Percentiles rank a stretch among this genome's conserved stretches.
Evolutionary conservation across 108 stramenopile genomes (phyloP).

Genomic region (Skeletonema menzelii): DNA sequence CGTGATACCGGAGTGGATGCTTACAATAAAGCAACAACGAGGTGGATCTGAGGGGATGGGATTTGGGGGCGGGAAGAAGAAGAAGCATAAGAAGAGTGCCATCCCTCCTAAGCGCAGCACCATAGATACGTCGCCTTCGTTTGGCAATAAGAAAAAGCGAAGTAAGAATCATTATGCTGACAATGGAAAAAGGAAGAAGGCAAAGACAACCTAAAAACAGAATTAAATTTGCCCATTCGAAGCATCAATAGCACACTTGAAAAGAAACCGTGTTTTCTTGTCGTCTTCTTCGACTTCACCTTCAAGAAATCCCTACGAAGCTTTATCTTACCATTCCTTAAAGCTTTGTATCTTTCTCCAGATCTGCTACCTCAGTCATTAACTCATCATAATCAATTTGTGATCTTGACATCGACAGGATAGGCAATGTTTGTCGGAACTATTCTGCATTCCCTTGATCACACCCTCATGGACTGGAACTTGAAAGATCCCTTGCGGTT

Average conservation of each 20-base stretch:
- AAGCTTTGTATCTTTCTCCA: neutral
- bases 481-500: too few species aligned
- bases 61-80: neutral
- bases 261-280: neutral
- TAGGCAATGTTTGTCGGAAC: too few species aligned
- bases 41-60: neutral
- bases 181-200: neutral
- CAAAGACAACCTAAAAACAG: neutral
- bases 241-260: neutral
- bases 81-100: neutral
- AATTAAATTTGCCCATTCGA: neutral
- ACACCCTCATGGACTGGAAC: too few species aligned
- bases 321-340: neutral
- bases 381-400: neutral
- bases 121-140: slow-evolving; percentile 68
- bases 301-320: neutral
- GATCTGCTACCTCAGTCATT: neutral
- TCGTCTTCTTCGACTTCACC: neutral
- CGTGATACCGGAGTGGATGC: slow-evolving; percentile 94
- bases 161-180: slow-evolving; percentile 15
- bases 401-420: too few species aligned
- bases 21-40: slow-evolving; percentile 54
- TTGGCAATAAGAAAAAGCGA: slow-evolving; percentile 62
- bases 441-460: too few species aligned
- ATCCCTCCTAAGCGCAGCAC: slow-evolving; percentile 20